These are phyloP conservation scores for Penicillium waksmanii DNA, from an alignment of 495 filamentous ascomycete species.

Conservation along the genomic window DNA sequence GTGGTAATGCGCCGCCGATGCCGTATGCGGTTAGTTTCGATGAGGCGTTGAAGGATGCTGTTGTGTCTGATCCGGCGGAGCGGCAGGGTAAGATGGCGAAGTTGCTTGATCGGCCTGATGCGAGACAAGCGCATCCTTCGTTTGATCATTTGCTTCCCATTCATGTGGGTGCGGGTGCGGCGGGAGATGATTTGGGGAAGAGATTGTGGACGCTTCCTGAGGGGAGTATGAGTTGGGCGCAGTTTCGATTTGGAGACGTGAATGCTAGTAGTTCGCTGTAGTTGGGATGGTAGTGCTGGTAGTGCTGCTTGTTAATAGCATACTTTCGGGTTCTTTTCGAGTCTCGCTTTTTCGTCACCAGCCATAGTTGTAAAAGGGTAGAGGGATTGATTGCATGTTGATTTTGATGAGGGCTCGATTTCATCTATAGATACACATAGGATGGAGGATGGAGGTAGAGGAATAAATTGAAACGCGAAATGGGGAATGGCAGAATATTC, in stretches of 20 bases:
- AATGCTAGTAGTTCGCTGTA: slow-evolving; percentile 29
- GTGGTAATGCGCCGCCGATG: slow-evolving; percentile 50
- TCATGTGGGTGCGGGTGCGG: slow-evolving; percentile 73
- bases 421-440: slow-evolving; percentile 53
- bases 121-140: slow-evolving; percentile 74
- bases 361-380: too few relatives aligned
- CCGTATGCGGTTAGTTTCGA: slow-evolving; percentile 79
- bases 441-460: slow-evolving; percentile 29
- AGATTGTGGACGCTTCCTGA: slow-evolving; percentile 69
- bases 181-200: slow-evolving; percentile 62
- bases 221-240: slow-evolving; percentile 71
- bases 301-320: background rate
- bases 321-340: too few relatives aligned
- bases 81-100: slow-evolving; percentile 63
- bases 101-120: slow-evolving; percentile 66
- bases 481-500: slow-evolving; percentile 4
- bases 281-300: slow-evolving; percentile 13
- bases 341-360: too few relatives aligned
- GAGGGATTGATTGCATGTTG: slow-evolving; percentile 2
- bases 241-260: slow-evolving; percentile 74
- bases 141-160: slow-evolving; percentile 84
- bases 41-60: slow-evolving; percentile 74
- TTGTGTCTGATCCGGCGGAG: slow-evolving; percentile 52
- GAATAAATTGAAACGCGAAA: slow-evolving; percentile 23
- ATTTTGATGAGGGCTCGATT: slow-evolving; percentile 30